Evolutionary conservation across 768 basidiomycete genomes (phyloP).

Genomic region (Lepiota subincarnata): DNA sequence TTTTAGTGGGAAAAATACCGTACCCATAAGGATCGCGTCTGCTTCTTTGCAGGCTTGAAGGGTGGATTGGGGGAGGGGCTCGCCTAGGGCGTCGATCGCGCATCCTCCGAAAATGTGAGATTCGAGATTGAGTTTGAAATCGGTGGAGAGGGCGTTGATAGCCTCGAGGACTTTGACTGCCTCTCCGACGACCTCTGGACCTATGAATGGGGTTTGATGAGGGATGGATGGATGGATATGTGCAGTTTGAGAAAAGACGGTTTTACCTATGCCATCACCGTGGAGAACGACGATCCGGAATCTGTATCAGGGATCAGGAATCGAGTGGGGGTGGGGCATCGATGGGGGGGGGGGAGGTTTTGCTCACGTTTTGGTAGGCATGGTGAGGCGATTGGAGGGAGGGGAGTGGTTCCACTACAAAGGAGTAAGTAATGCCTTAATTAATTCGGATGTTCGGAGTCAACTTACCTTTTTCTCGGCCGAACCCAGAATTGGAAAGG

Average conservation of each 20-base stretch:
- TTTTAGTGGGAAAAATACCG: too few relatives aligned
- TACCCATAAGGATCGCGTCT: conserved; percentile 95
- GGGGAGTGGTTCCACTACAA: not conserved
- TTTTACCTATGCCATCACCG: conserved; percentile 95
- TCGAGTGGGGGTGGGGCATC: not conserved
- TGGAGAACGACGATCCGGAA: conserved; percentile 86
- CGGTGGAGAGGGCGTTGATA: conserved; percentile 55
- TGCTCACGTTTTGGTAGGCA: conserved; percentile 44
- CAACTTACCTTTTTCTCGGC: not conserved
- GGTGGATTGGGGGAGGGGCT: conserved; percentile 80
- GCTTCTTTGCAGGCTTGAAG: conserved; percentile 87
- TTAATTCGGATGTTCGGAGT: conserved; percentile 2
- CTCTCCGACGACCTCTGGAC: conserved; percentile 87
- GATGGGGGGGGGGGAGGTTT: too few relatives aligned
- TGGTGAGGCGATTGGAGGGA: conserved; percentile 15
- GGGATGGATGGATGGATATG: not conserved
- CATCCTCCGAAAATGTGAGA: conserved; percentile 84
- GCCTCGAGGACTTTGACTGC: conserved; percentile 80
- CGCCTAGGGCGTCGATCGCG: conserved; percentile 86
- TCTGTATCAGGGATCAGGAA: conserved; percentile 34
- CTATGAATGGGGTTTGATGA: conserved; percentile 39
- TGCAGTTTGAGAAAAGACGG: not conserved
- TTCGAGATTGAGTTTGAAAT: conserved; percentile 72
- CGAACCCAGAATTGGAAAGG: not conserved
- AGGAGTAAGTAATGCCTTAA: not conserved